These are phyloP conservation scores for Macrolepiota dolichaula DNA, from an alignment of 768 basidiomycete species.

Conservation along the genomic window DNA sequence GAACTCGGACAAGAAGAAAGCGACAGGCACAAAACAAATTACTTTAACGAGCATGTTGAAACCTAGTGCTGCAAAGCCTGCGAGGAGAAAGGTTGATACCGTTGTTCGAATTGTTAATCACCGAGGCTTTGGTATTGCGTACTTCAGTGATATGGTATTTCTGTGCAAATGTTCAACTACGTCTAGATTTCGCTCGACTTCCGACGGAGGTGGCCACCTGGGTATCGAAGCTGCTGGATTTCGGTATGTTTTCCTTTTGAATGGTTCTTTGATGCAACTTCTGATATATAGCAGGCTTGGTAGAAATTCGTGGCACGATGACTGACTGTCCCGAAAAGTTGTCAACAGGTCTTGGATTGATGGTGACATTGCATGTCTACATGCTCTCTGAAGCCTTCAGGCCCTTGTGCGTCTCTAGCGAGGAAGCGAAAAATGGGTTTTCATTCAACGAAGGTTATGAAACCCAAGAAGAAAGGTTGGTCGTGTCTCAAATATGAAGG, in stretches of 20 bases:
- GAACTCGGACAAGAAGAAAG: slow-evolving; percentile 28
- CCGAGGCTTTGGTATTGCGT: slow-evolving; percentile 58
- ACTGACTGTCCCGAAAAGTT: slow-evolving; percentile 74
- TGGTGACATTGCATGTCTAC: slow-evolving; percentile 73
- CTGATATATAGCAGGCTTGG: slow-evolving; percentile 39
- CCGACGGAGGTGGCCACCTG: slow-evolving; percentile 68
- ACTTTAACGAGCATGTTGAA: slow-evolving; percentile 68
- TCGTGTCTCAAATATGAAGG: background rate
- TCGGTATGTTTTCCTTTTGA: slow-evolving; percentile 38
- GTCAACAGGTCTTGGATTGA: slow-evolving; percentile 71
- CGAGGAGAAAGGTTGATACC: slow-evolving; percentile 56
- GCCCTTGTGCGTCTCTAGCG: background rate
- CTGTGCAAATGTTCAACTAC: slow-evolving; percentile 1
- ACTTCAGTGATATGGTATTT: background rate
- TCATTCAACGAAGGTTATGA: slow-evolving; percentile 79
- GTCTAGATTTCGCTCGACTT: slow-evolving; percentile 71
- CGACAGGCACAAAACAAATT: slow-evolving; percentile 57
- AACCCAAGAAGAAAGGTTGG: slow-evolving; percentile 68
- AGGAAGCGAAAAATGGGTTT: background rate
- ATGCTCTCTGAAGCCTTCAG: slow-evolving; percentile 69
- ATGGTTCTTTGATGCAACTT: background rate
- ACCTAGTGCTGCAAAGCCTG: slow-evolving; percentile 43
- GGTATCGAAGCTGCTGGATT: slow-evolving; percentile 72
- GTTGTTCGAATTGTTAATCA: slow-evolving; percentile 66
- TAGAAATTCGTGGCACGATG: slow-evolving; percentile 69